Conservation (phyloP, 139 green algal species). For the Volvox reticuliferus region DNA sequence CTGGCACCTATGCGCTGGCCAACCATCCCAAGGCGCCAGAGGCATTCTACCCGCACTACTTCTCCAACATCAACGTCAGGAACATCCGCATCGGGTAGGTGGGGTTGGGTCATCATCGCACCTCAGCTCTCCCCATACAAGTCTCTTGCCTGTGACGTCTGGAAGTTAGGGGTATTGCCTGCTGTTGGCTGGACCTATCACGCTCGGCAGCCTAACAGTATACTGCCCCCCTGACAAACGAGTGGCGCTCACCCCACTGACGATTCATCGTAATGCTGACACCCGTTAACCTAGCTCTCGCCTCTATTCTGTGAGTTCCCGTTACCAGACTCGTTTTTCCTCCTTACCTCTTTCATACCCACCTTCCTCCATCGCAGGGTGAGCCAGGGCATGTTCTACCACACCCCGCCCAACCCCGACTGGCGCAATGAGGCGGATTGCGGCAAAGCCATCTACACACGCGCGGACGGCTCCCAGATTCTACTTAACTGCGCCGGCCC, state of each 20-base stretch:
- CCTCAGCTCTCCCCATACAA: no score
- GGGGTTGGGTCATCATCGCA: no score
- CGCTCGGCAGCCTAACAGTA: no score
- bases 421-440: constrained; percentile 68
- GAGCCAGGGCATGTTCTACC: constrained; percentile 42
- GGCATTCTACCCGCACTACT: constrained; percentile 67
- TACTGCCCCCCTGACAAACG: no score
- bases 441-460: constrained; percentile 32
- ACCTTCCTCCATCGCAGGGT: not conserved
- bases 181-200: no score
- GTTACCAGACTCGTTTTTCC: not conserved
- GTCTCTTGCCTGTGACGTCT: no score
- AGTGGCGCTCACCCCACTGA: no score
- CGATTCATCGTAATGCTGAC: no score
- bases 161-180: no score
- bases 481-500: constrained; percentile 71
- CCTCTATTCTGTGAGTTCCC: no score
- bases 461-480: constrained; percentile 41
- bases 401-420: constrained; percentile 39
- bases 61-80: constrained; percentile 51
- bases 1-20: constrained; percentile 57
- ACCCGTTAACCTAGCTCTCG: no score
- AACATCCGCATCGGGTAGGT: constrained; percentile 47
- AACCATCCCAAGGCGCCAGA: constrained; percentile 67
- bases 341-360: not conserved